A percentile compares a stretch with the other conserved stretches of the same genome.
Evolutionary conservation across 1,139 yeast species (phyloP).

Genomic region (Debaryomycetaceae sp.): DNA sequence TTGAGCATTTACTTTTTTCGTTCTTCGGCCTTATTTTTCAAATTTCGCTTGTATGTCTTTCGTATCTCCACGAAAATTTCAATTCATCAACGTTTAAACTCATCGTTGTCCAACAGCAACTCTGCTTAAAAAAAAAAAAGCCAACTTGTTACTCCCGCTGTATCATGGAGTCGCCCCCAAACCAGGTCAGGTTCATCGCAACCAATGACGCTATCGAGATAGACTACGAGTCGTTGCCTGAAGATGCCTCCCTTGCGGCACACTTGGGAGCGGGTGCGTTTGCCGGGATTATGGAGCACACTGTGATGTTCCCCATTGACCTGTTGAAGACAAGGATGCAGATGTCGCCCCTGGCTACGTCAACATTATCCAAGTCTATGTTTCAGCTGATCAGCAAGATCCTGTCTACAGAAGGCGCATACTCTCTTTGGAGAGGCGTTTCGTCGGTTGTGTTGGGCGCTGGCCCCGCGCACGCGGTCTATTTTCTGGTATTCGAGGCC

Average conservation of each 20-base stretch:
- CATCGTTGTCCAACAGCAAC: too few species aligned
- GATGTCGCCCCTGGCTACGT: slow-evolving; percentile 40
- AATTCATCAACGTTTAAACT: too few species aligned
- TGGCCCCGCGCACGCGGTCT: slow-evolving; percentile 99
- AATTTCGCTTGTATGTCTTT: background rate
- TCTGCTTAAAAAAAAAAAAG: background rate
- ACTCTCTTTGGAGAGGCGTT: slow-evolving; percentile 92
- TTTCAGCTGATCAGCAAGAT: slow-evolving; percentile 67
- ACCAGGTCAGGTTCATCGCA: slow-evolving; percentile 12
- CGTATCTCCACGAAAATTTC: slow-evolving; percentile 6
- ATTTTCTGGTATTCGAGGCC: slow-evolving; percentile 92
- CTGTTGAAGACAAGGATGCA: slow-evolving; percentile 97
- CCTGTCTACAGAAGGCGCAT: slow-evolving; percentile 84
- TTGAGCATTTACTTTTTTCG: slow-evolving; percentile 1
- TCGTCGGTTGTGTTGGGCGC: slow-evolving; percentile 93
- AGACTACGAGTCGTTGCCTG: slow-evolving; percentile 92
- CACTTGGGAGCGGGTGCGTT: slow-evolving; percentile 91
- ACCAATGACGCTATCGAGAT: slow-evolving; percentile 43
- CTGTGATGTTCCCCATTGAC: slow-evolving; percentile 95
- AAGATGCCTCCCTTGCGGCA: slow-evolving; percentile 75
- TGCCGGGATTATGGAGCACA: slow-evolving; percentile 98
- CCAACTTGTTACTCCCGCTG: background rate
- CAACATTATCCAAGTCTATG: slow-evolving; percentile 34
- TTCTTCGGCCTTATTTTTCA: background rate
- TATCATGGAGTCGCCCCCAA: background rate